phyloP scores from a whole-genome alignment of 2,329 filamentous ascomycete genomes.

The Parafenestella ontariensis region DNA sequence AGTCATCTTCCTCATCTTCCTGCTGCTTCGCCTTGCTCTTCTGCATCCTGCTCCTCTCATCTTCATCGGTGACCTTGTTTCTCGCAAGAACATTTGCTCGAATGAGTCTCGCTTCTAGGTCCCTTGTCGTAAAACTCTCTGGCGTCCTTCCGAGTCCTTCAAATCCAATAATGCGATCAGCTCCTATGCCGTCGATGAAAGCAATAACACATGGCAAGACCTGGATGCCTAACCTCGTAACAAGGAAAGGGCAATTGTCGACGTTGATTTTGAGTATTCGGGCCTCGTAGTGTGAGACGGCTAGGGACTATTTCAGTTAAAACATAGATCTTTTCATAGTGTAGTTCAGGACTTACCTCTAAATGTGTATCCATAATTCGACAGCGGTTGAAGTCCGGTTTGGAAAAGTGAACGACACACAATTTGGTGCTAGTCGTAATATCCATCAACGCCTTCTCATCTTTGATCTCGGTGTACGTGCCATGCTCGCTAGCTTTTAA shows the following conservation, averaged over 20 bases:
- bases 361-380: conserved; percentile 68
- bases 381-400: conserved; percentile 69
- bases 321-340: not conserved
- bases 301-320: conserved; percentile 51
- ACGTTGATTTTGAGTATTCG: conserved; percentile 65
- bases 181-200: conserved; percentile 62
- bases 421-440: conserved; percentile 65
- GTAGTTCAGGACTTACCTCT: conserved; percentile 40
- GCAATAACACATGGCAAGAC: conserved; percentile 66
- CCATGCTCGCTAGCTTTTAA: conserved; percentile 61
- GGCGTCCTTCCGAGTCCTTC: conserved; percentile 62
- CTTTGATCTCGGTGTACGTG: conserved; percentile 62
- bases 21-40: conserved; percentile 39
- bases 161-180: conserved; percentile 66
- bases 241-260: conserved; percentile 66
- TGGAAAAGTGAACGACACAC: conserved; percentile 69
- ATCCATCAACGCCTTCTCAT: conserved; percentile 65
- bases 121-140: conserved; percentile 62
- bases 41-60: conserved; percentile 38
- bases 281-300: conserved; percentile 65
- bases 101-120: conserved; percentile 62
- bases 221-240: conserved; percentile 64
- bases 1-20: conserved; percentile 60
- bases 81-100: conserved; percentile 60
- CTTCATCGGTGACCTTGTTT: conserved; percentile 58